Percentiles rank a stretch among this genome's conserved stretches.
phyloP scores from a whole-genome alignment of 2,329 filamentous ascomycete genomes.

The Karstenula rhodostoma region DNA sequence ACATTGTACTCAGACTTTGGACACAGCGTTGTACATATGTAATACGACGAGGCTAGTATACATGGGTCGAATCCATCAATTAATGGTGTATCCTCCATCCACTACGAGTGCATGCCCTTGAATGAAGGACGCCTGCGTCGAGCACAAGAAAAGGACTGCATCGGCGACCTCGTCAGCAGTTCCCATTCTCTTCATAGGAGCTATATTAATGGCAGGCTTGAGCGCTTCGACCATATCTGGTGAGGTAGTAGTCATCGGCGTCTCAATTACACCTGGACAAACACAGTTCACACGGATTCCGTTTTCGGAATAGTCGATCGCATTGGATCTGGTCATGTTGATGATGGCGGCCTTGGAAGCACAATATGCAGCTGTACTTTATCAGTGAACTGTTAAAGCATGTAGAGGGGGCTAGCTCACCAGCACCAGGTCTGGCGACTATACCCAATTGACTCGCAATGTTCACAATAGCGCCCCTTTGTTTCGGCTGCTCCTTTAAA shows the following conservation, averaged over 20 bases:
- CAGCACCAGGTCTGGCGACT: conserved; percentile 35
- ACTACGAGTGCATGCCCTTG: conserved; percentile 58
- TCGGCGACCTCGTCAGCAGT: conserved; percentile 64
- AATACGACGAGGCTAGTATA: not conserved
- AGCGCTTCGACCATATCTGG: conserved; percentile 42
- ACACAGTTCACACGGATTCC: conserved; percentile 67
- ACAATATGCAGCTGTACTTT: conserved; percentile 60
- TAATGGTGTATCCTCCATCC: conserved; percentile 53
- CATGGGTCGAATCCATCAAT: conserved; percentile 18
- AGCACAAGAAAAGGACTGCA: conserved; percentile 60
- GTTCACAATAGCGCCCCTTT: conserved; percentile 62
- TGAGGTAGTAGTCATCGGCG: conserved; percentile 45
- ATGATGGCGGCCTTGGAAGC: conserved; percentile 67
- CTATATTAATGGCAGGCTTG: conserved; percentile 52
- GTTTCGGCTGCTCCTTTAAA: conserved; percentile 47
- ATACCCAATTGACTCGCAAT: conserved; percentile 62
- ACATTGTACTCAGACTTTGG: too few relatives aligned
- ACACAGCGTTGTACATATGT: not conserved
- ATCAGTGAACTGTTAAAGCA: not conserved
- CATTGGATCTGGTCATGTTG: conserved; percentile 64
- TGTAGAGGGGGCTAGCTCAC: conserved; percentile 16
- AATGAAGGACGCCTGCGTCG: conserved; percentile 63
- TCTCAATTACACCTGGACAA: conserved; percentile 61
- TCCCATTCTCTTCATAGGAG: conserved; percentile 59
- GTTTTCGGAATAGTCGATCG: conserved; percentile 62